Base-by-base conservation (phyloP, 495 filamentous ascomycete genomes). In the Penicillium lividum region DNA sequence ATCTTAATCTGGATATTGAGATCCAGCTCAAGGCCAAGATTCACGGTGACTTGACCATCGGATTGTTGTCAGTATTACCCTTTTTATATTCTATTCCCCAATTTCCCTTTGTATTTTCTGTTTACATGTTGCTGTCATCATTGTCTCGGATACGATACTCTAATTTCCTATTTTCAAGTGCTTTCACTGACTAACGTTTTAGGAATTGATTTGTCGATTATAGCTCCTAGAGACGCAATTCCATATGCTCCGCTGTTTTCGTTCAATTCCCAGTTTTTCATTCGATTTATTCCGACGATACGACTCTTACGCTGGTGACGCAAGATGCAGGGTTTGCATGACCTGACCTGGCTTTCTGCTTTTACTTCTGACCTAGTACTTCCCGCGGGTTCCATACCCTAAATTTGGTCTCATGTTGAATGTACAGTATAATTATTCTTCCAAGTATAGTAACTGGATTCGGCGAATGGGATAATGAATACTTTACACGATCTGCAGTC, bases 11-110 rank as follows among this genome's bases (percentile, higher is more conserved):
- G 48, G 92, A 97, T 69, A 84, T 96, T 62, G 89, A 95, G 79
- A 86, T 96, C 33, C 86, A 92, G 69, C 77, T 97, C 1, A 95
- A 95, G 83, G 92, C 92, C 18, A 89, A 90, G 76, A 94, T 97
- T 69, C 89, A 93, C 66, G 91, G 92, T 72, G 92, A 96, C 79
- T 76, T 96, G 65, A 94, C 90, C 40, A 68, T 97, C 52, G 87
- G 88, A 51, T 79, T 97, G 63, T 82, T 97, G 91, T 93, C 78
- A 77, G 89, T 88, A 64, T 59, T 38, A 28, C 49, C 58, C 51
- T 44, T 31, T 44, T 43, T 62, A 30, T 59, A 18, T 57, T 33
- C 27, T 43, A 9, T 15, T 22, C 49, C 25, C n/a, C n/a, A n/a
- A 25, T 30, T 9, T 51, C 16, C 51, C 3, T 29, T 46, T 46